phyloP scores from a whole-genome alignment of 2,329 filamentous ascomycete species.

The Alternaria conjuncta region DNA sequence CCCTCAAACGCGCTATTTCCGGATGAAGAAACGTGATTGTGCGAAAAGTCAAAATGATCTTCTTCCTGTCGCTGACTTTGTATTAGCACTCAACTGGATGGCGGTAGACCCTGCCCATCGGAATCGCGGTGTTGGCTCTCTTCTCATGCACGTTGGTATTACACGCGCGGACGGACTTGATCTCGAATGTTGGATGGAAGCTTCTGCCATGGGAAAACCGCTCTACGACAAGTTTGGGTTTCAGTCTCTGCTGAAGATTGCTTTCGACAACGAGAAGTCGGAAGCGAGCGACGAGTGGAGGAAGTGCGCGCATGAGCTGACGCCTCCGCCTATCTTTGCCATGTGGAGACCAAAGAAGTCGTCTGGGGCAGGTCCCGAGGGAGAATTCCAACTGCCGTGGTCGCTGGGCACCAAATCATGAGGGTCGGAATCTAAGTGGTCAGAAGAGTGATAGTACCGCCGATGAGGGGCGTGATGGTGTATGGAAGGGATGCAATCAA shows the following conservation, averaged over 20 bases:
- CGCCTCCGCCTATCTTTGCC: constrained; percentile 33
- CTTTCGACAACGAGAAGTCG: constrained; percentile 35
- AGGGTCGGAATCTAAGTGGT: not conserved
- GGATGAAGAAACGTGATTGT: not conserved
- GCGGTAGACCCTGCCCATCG: constrained; percentile 45
- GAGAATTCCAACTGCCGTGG: constrained; percentile 33
- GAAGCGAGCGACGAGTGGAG: constrained; percentile 40
- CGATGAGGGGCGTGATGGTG: not conserved
- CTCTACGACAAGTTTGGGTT: constrained; percentile 47
- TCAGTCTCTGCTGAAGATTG: constrained; percentile 35
- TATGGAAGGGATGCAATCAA: not conserved
- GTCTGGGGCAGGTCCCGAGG: constrained; percentile 15
- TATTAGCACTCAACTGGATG: constrained; percentile 46
- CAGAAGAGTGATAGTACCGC: not conserved
- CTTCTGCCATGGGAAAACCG: constrained; percentile 44
- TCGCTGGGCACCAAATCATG: constrained; percentile 5
- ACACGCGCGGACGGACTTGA: constrained; percentile 41
- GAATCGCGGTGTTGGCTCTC: constrained; percentile 44
- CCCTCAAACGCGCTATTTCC: constrained; percentile 1
- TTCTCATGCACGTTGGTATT: constrained; percentile 46
- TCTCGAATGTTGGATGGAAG: constrained; percentile 49
- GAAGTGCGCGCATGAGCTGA: constrained; percentile 43
- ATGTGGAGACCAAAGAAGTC: constrained; percentile 45
- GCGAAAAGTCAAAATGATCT: not conserved
- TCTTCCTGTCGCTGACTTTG: constrained; percentile 13